A percentile compares a stretch with the other conserved stretches of the same genome.
These are phyloP conservation scores for Didymella segeticola DNA, from an alignment of 2,329 filamentous ascomycete species.

Conservation along the genomic window DNA sequence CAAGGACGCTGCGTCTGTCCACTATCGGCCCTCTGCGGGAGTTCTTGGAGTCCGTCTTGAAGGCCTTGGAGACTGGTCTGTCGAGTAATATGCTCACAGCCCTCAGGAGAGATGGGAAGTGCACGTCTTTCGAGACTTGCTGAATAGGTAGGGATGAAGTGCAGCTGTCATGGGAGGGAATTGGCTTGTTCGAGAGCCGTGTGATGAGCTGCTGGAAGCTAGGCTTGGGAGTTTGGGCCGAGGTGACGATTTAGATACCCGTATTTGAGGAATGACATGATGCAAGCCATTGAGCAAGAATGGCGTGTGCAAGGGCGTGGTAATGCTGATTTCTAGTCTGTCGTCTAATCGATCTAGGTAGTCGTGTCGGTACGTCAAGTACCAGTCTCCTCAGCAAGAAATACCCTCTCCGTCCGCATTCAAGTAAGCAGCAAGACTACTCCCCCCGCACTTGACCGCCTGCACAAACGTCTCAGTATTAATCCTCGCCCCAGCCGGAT, in stretches of 20 bases:
- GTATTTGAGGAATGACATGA: neutral
- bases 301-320: too few species aligned
- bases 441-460: neutral
- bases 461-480: neutral
- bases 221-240: neutral
- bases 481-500: neutral
- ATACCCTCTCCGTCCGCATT: neutral
- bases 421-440: neutral
- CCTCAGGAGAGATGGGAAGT: neutral
- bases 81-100: neutral
- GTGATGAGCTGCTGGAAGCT: neutral
- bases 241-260: conserved; percentile 10
- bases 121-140: neutral
- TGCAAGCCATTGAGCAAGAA: neutral
- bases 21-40: neutral
- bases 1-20: neutral
- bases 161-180: neutral
- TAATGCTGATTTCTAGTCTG: too few species aligned
- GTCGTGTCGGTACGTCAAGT: too few species aligned
- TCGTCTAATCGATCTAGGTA: too few species aligned
- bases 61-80: neutral
- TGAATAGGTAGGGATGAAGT: neutral
- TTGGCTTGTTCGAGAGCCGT: neutral
- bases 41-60: neutral
- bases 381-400: too few species aligned